phyloP scores from a whole-genome alignment of 768 basidiomycete species.

The Termitomyces sp. region DNA sequence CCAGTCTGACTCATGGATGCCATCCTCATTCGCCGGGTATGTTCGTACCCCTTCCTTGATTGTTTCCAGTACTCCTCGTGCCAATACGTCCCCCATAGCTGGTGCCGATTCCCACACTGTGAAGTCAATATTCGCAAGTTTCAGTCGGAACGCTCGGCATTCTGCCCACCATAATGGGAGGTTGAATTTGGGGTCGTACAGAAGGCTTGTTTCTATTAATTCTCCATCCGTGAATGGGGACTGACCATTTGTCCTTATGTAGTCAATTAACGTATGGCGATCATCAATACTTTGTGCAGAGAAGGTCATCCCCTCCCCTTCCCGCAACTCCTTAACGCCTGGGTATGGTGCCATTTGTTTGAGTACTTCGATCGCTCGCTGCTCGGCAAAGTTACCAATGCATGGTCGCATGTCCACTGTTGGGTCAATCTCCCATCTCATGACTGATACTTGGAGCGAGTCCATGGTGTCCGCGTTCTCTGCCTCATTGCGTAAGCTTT shows the following conservation, averaged over 20 bases:
- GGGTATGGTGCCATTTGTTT: not conserved
- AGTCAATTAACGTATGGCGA: not conserved
- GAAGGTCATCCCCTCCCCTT: not conserved
- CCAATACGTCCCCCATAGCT: too few relatives aligned
- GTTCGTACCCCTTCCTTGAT: not conserved
- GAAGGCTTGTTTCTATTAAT: not conserved
- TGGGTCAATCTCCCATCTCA: not conserved
- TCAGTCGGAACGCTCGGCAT: not conserved
- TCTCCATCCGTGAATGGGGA: not conserved
- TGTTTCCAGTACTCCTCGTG: too few relatives aligned
- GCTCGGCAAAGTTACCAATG: not conserved
- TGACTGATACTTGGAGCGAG: not conserved
- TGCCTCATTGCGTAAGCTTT: not conserved
- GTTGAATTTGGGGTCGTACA: not conserved
- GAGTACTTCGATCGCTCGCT: not conserved
- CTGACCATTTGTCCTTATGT: not conserved
- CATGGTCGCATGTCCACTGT: not conserved
- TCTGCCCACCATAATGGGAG: not conserved
- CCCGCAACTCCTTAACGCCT: rapidly evolving
- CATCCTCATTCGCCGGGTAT: not conserved
- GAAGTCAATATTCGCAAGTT: not conserved
- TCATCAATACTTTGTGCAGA: not conserved
- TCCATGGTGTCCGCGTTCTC: not conserved
- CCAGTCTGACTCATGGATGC: not conserved
- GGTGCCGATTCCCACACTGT: not conserved